These are phyloP conservation scores for Tephrocybe sp. DNA, from an alignment of 768 basidiomycete genomes.

Conservation along the genomic window DNA sequence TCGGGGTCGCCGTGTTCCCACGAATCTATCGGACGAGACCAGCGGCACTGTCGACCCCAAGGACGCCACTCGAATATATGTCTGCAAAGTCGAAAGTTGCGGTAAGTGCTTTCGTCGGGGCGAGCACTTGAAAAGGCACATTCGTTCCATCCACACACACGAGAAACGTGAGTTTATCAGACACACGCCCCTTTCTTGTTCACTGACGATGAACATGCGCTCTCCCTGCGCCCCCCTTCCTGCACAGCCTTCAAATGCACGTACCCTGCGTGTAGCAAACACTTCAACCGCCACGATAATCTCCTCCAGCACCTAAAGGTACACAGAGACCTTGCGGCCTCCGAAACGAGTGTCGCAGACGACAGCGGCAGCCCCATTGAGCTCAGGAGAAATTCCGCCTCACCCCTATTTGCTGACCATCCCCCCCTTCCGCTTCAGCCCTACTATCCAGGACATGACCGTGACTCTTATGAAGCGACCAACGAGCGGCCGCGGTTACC, in stretches of 20 bases:
- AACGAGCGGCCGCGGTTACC: slow-evolving; percentile 6
- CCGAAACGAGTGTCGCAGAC: slow-evolving; percentile 14
- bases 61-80: slow-evolving; percentile 38
- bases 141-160: slow-evolving; percentile 72
- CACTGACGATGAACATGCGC: slow-evolving; percentile 14
- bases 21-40: slow-evolving; percentile 25
- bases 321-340: slow-evolving; percentile 42
- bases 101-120: slow-evolving; percentile 73
- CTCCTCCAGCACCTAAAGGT: slow-evolving; percentile 77
- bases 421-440: slow-evolving; percentile 12
- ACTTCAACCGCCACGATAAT: slow-evolving; percentile 80
- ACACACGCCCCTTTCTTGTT: slow-evolving; percentile 13
- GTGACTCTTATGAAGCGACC: slow-evolving; percentile 12
- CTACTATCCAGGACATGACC: slow-evolving; percentile 2
- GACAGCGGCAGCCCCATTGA: slow-evolving; percentile 14
- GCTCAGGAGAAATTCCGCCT: slow-evolving; percentile 7
- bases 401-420: slow-evolving; percentile 11
- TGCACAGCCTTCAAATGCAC: slow-evolving; percentile 70
- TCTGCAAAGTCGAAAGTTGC: slow-evolving; percentile 69
- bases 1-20: slow-evolving; percentile 76
- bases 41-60: slow-evolving; percentile 17
- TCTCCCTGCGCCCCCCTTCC: slow-evolving; percentile 15
- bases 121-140: slow-evolving; percentile 77
- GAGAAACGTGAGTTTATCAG: slow-evolving; percentile 64
- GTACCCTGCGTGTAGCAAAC: slow-evolving; percentile 64